phyloP scores from a whole-genome alignment of 1,284 basidiomycete genomes.

The Tremellales sp. region DNA sequence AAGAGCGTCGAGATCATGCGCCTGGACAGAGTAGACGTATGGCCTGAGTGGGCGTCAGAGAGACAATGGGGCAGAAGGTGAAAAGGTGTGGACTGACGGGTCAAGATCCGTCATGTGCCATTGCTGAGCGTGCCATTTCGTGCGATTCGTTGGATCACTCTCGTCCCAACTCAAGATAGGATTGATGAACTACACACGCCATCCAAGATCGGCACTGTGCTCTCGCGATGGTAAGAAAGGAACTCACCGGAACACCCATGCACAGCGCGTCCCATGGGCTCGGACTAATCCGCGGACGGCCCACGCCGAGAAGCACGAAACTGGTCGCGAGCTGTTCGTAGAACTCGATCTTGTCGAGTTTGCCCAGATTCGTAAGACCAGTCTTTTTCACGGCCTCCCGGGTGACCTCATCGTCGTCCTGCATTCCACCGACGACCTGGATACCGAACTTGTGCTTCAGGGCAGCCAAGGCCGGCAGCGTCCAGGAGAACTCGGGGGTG shows the following conservation, averaged over 20 bases:
- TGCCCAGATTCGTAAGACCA: conserved; percentile 26
- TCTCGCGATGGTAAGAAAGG: not conserved
- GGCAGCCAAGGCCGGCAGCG: conserved; percentile 17
- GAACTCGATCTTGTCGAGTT: conserved; percentile 33
- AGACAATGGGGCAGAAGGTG: not conserved
- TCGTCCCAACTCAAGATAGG: conserved; percentile 46
- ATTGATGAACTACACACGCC: conserved; percentile 50
- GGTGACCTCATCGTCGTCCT: conserved; percentile 22
- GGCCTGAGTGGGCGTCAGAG: conserved; percentile 32
- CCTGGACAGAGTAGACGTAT: conserved; percentile 47
- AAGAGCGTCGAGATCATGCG: conserved; percentile 31
- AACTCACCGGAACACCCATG: conserved; percentile 36
- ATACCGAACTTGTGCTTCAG: conserved; percentile 20
- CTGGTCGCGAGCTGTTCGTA: conserved; percentile 21
- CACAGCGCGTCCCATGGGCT: conserved; percentile 40
- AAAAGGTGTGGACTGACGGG: conserved; percentile 24
- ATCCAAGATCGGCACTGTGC: conserved; percentile 7
- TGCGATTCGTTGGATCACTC: conserved; percentile 36
- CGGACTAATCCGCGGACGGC: conserved; percentile 32
- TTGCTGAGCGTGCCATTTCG: conserved; percentile 47
- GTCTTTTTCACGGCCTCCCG: conserved; percentile 11
- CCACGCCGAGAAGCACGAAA: conserved; percentile 34
- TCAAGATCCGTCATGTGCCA: conserved; percentile 37
- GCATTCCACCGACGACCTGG: conserved; percentile 25
- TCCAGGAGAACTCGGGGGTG: conserved; percentile 27